Conservation (phyloP, 495 filamentous ascomycete species). For the Aspergillus mulundensis region DNA sequence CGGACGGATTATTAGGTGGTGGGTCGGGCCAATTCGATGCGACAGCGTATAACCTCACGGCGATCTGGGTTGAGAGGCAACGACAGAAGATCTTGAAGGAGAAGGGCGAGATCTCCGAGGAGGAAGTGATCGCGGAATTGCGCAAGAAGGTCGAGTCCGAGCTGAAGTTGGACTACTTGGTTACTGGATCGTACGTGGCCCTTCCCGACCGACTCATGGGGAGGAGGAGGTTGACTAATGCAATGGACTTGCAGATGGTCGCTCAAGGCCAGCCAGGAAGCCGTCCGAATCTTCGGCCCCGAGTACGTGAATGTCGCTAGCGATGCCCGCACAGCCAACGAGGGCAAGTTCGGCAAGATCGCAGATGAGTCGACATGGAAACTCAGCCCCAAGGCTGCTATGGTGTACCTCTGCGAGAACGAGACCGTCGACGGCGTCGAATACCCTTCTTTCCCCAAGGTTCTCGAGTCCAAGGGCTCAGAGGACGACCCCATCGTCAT, state of each 20-base stretch:
- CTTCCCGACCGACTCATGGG: neutral
- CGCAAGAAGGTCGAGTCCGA: slow-evolving; percentile 59
- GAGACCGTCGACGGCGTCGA: slow-evolving; percentile 87
- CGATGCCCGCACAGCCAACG: slow-evolving; percentile 64
- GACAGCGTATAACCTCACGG: slow-evolving; percentile 74
- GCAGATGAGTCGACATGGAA: slow-evolving; percentile 73
- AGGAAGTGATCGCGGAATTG: slow-evolving; percentile 55
- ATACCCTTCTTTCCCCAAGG: slow-evolving; percentile 70
- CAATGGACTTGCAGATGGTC: slow-evolving; percentile 56
- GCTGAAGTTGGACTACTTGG: slow-evolving; percentile 80
- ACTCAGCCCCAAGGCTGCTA: slow-evolving; percentile 64
- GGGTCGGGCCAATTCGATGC: slow-evolving; percentile 82
- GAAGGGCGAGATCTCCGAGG: slow-evolving; percentile 36
- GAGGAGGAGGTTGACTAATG: slow-evolving; percentile 1
- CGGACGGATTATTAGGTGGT: slow-evolving; percentile 35
- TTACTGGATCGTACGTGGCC: slow-evolving; percentile 62
- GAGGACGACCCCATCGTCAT: slow-evolving; percentile 64
- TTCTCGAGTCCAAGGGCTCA: slow-evolving; percentile 48
- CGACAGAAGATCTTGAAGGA: slow-evolving; percentile 33
- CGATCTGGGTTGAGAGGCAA: slow-evolving; percentile 67
- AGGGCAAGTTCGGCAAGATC: slow-evolving; percentile 86
- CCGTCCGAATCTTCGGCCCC: slow-evolving; percentile 66
- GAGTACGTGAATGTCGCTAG: slow-evolving; percentile 75
- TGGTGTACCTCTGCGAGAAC: slow-evolving; percentile 91
- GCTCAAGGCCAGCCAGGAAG: slow-evolving; percentile 86